phyloP scores from a whole-genome alignment of 352 stramenopile species.

The Phytophthora quininea region DNA sequence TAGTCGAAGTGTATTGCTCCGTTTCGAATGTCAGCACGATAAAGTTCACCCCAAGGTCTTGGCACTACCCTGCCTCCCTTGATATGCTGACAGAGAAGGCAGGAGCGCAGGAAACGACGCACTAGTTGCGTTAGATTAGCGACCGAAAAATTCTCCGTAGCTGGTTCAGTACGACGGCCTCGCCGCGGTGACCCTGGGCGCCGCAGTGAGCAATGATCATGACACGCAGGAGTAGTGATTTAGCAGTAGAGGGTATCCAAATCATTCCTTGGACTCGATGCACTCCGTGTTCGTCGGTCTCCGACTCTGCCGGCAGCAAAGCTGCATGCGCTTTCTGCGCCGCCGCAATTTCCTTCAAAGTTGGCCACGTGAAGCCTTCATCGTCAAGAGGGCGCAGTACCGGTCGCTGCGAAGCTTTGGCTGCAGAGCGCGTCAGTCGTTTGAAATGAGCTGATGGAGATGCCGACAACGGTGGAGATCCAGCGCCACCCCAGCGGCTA shows the following conservation, averaged over 20 bases:
- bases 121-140: constrained; percentile 8
- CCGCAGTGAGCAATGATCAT: constrained; percentile 14
- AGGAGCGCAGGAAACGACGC: constrained; percentile 13
- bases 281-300: constrained; percentile 1
- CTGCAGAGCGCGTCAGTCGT: background rate
- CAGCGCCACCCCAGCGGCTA: too few species aligned
- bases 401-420: background rate
- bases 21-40: constrained; percentile 7
- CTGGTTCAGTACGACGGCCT: constrained; percentile 7
- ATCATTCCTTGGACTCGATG: background rate
- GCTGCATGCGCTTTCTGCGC: background rate
- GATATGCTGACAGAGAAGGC: constrained; percentile 16
- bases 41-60: constrained; percentile 11
- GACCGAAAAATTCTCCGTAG: constrained; percentile 10
- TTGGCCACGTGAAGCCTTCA: constrained; percentile 11
- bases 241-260: constrained; percentile 1
- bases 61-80: constrained; percentile 15
- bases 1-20: constrained; percentile 39
- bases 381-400: constrained; percentile 5
- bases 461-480: too few species aligned
- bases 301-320: background rate
- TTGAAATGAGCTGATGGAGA: constrained; percentile 11
- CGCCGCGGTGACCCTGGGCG: constrained; percentile 5
- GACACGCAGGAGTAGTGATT: constrained; percentile 7
- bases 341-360: background rate